Evolutionary conservation across 2,329 filamentous ascomycete species (phyloP), one percentile per base, ranked within the genome.

Genomic region (Hypomyces perniciosus): DNA sequence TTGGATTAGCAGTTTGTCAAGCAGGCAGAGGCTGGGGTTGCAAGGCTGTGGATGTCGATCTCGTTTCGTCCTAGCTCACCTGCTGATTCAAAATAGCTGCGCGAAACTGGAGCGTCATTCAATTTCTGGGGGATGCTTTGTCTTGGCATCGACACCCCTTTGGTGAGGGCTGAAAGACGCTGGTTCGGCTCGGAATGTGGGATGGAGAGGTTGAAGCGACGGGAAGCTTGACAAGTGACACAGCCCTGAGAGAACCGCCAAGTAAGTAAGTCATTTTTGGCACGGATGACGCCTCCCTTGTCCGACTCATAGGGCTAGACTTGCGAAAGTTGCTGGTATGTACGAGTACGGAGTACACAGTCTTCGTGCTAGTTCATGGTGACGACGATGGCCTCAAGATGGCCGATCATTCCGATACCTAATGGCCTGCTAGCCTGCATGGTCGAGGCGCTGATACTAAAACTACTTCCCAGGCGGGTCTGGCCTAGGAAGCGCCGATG

Each of bases 11-110:
- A 20, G 20, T 20, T 20, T 20, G 20, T 20, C 20, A 2, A 20
- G 20, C 20, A 20, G 20, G 20, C 20, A 2, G 20, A 20, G 20
- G 20, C 20, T 20, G 20, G 20, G 20, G 20, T 46, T 20, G 40
- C 43, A 40, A 31, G 39, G 39, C 38, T 44, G 13, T 38, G 34
- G 45, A 28, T 34, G 45, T 44, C 39, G 50, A 52, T 52, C 50
- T 48, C n/a, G 35, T 48, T 52, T 52, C 34, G 45, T 52, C 40
- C 50, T 52, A 48, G 50, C 33, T n/a, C 20, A 28, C 28, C 12
- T 44, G 30, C 44, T 20, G 49, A 43, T 44, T 46, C 49, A 44
- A 38, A 46, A 46, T 44, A 41, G 50, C 45, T 48, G 50, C 50
- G 44, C 42, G 29, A 44, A 48, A 34, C 45, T 41, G 38, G 45